phyloP scores from a whole-genome alignment of 805 yeast species.

The Maudiozyma turicensis region DNA sequence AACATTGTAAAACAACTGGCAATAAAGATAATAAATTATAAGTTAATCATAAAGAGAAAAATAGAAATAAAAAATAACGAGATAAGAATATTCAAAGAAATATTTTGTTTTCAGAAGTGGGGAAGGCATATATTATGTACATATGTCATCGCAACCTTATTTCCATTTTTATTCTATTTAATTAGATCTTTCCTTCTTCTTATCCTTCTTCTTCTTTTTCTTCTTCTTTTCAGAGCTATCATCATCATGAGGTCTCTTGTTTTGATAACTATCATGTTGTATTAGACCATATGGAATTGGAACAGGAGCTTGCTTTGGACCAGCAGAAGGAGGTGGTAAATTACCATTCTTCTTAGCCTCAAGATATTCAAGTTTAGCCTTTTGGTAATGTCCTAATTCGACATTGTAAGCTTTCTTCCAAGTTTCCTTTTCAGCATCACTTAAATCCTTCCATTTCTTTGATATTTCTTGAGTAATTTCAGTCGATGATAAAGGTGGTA shows the following conservation, averaged over 20 bases:
- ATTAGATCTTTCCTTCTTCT: constrained; percentile 35
- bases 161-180: background rate
- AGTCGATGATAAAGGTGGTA: constrained; percentile 56
- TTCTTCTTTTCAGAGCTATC: constrained; percentile 33
- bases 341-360: constrained; percentile 37
- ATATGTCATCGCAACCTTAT: background rate
- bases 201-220: constrained; percentile 46
- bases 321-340: constrained; percentile 15
- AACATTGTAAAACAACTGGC: background rate
- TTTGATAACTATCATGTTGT: constrained; percentile 21
- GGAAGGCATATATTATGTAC: background rate
- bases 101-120: background rate
- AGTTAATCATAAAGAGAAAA: background rate
- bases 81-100: background rate
- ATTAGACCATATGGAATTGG: constrained; percentile 31
- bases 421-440: constrained; percentile 58
- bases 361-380: constrained; percentile 37
- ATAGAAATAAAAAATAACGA: background rate
- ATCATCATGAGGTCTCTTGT: constrained; percentile 32
- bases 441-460: constrained; percentile 64
- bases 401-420: constrained; percentile 53
- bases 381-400: constrained; percentile 37
- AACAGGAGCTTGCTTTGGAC: constrained; percentile 33
- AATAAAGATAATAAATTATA: background rate
- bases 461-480: constrained; percentile 76